phyloP scores from a whole-genome alignment of 257 asterid genomes.

The Asclepias syriaca region DNA sequence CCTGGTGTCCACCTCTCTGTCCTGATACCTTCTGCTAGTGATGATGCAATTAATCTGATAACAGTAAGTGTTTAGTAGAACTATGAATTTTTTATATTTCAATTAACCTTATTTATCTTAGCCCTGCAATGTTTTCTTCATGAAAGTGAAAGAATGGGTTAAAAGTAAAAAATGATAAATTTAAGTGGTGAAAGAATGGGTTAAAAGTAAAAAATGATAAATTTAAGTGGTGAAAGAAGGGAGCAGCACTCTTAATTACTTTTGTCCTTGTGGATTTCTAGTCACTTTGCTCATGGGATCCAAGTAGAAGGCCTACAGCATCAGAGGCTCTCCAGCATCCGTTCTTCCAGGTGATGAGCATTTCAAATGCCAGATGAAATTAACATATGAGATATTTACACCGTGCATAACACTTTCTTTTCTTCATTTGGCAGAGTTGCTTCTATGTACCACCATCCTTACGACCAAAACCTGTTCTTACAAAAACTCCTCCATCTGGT shows the following conservation, averaged over 20 bases:
- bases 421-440: conserved; percentile 56
- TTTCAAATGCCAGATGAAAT: neutral
- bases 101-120: neutral
- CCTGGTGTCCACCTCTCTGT: conserved; percentile 43
- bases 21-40: conserved; percentile 71
- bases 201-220: neutral
- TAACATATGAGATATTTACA: neutral
- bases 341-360: conserved; percentile 65
- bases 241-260: neutral
- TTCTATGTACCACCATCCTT: conserved; percentile 78
- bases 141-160: too few species aligned
- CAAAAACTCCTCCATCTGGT: conserved; percentile 47
- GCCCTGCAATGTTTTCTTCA: neutral
- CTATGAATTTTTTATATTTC: neutral
- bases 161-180: neutral
- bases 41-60: conserved; percentile 63
- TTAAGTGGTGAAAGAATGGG: neutral
- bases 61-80: conserved; percentile 39
- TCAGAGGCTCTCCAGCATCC: conserved; percentile 87
- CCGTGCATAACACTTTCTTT: neutral
- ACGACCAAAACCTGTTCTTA: conserved; percentile 49
- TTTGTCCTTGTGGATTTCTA: conserved; percentile 18
- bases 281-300: conserved; percentile 97
- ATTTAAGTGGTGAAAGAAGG: neutral
- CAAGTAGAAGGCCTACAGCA: conserved; percentile 84